Evolutionary conservation across 768 basidiomycete genomes (phyloP).

Genomic region (Tulasnella sp.): DNA sequence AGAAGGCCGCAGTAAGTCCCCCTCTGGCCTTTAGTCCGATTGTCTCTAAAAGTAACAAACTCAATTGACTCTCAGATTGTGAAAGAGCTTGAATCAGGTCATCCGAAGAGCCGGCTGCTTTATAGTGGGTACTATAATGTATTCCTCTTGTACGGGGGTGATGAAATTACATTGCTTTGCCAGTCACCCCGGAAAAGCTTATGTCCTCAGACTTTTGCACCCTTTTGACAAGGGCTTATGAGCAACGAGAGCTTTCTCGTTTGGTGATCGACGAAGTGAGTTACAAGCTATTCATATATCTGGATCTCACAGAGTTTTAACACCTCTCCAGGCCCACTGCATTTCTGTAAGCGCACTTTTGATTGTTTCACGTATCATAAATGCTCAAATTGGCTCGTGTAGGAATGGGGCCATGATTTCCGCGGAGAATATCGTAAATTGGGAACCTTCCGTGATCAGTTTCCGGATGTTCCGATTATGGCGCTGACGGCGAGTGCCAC

Average conservation of each 20-base stretch:
- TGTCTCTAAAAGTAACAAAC: not conserved
- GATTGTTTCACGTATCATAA: not conserved
- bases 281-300: constrained; percentile 16
- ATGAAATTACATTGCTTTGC: not conserved
- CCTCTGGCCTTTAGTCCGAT: not conserved
- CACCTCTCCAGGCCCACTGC: constrained; percentile 61
- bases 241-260: constrained; percentile 59
- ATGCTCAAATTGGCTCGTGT: not conserved
- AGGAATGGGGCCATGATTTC: constrained; percentile 88
- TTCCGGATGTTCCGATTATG: constrained; percentile 74
- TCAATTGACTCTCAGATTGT: constrained; percentile 48
- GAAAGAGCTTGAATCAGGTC: constrained; percentile 56
- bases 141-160: not conserved
- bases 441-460: constrained; percentile 64
- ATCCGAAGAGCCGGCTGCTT: constrained; percentile 58
- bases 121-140: constrained; percentile 55
- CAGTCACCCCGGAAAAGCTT: constrained; percentile 73
- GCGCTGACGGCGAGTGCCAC: constrained; percentile 84
- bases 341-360: constrained; percentile 53
- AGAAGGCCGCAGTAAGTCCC: constrained; percentile 53
- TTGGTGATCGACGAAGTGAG: constrained; percentile 77
- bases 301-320: constrained; percentile 1
- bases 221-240: constrained; percentile 51
- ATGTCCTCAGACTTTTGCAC: constrained; percentile 52
- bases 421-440: constrained; percentile 68